Conservation (phyloP, 345 rosid species). For the Xanthoceras sorbifolium region DNA sequence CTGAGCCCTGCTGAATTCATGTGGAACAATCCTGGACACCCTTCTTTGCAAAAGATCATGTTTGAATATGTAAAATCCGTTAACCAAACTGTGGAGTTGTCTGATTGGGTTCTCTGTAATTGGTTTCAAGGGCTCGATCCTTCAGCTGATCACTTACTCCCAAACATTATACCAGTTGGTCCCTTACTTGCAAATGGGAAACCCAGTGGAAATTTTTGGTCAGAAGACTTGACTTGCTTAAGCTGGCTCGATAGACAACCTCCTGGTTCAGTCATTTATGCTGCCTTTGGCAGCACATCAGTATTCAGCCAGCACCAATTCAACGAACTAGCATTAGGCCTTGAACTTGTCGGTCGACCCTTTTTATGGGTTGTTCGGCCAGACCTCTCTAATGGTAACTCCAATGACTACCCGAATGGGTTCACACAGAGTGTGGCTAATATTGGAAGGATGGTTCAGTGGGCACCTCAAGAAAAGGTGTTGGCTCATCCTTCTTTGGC, state of each 20-base stretch:
- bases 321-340: slow-evolving; percentile 26
- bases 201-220: slow-evolving; percentile 10
- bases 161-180: slow-evolving; percentile 20
- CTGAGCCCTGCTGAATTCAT: slow-evolving; percentile 10
- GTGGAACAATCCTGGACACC: slow-evolving; percentile 21
- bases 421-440: slow-evolving; percentile 20
- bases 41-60: neutral
- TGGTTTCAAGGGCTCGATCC: slow-evolving; percentile 28
- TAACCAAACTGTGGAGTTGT: neutral
- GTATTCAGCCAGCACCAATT: slow-evolving; percentile 13
- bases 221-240: slow-evolving; percentile 31
- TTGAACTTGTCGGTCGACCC: slow-evolving; percentile 16
- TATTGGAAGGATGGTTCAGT: slow-evolving; percentile 23
- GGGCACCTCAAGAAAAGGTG: slow-evolving; percentile 46
- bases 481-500: slow-evolving; percentile 38
- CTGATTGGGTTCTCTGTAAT: slow-evolving; percentile 13
- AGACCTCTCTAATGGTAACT: neutral
- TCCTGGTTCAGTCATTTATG: slow-evolving; percentile 26
- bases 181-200: slow-evolving; percentile 11
- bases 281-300: slow-evolving; percentile 31
- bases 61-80: neutral
- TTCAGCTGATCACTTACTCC: slow-evolving; percentile 4
- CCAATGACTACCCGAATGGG: slow-evolving; percentile 18
- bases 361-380: slow-evolving; percentile 34
- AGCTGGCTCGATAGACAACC: slow-evolving; percentile 32